Percentiles rank a stretch among this genome's conserved stretches.
Evolutionary conservation across 2,329 filamentous ascomycete genomes (phyloP).

Genomic region (Myriangium duriaei): DNA sequence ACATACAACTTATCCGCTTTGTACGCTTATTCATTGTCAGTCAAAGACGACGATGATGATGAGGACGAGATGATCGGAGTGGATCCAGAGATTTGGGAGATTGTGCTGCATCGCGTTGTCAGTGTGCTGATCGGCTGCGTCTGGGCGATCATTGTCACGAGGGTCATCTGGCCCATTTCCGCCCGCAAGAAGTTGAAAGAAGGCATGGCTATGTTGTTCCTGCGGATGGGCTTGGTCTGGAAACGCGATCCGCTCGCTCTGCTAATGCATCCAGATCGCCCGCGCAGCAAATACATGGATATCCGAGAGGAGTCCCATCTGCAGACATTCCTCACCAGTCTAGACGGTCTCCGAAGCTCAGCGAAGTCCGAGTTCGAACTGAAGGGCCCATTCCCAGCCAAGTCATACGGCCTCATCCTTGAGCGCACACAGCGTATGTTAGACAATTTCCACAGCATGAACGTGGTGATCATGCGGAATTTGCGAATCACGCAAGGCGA

Average conservation of each 20-base stretch:
- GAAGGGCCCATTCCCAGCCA: conserved; percentile 70
- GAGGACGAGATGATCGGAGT: conserved; percentile 77
- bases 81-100: conserved; percentile 74
- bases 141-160: conserved; percentile 84
- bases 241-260: conserved; percentile 77
- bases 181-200: conserved; percentile 80
- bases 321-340: conserved; percentile 61
- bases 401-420: conserved; percentile 61
- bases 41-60: conserved; percentile 62
- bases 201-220: conserved; percentile 78
- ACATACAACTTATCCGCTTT: conserved; percentile 93
- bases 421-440: conserved; percentile 71
- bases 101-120: conserved; percentile 74
- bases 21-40: conserved; percentile 82
- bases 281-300: conserved; percentile 54
- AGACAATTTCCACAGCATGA: conserved; percentile 93
- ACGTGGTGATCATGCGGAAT: conserved; percentile 76
- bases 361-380: conserved; percentile 83
- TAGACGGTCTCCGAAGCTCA: conserved; percentile 60
- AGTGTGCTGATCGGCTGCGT: conserved; percentile 77
- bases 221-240: conserved; percentile 94
- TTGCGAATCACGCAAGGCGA: conserved; percentile 66
- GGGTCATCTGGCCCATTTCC: conserved; percentile 86
- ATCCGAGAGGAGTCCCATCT: conserved; percentile 79
- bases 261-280: conserved; percentile 36